Conservation (phyloP, 805 yeast genomes). For the Wickerhamomyces chambardii region DNA sequence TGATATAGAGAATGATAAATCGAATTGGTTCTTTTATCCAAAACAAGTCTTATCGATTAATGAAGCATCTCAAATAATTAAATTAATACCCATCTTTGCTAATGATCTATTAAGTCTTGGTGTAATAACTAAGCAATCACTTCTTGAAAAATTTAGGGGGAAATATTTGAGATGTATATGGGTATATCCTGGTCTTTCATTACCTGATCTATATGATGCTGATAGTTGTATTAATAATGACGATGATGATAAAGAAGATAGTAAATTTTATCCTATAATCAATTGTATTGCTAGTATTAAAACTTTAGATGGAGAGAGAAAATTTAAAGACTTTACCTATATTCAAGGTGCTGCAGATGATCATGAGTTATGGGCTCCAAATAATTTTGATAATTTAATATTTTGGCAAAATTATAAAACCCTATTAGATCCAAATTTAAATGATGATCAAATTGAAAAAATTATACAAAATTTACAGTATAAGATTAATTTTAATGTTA, state of each 20-base stretch:
- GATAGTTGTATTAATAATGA: slow-evolving; percentile 12
- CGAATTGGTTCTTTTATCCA: slow-evolving; percentile 38
- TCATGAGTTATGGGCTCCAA: slow-evolving; percentile 76
- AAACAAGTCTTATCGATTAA: slow-evolving; percentile 42
- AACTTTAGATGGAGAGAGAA: slow-evolving; percentile 49
- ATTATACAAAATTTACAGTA: background rate
- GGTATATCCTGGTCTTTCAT: slow-evolving; percentile 47
- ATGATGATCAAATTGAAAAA: slow-evolving; percentile 20
- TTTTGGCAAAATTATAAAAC: slow-evolving; percentile 42
- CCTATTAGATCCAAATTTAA: slow-evolving; percentile 16
- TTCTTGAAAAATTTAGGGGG: slow-evolving; percentile 23
- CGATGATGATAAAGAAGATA: slow-evolving; percentile 2
- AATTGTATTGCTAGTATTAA: slow-evolving; percentile 55
- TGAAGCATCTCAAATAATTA: slow-evolving; percentile 44
- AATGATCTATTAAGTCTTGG: slow-evolving; percentile 30
- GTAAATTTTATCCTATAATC: slow-evolving; percentile 30
- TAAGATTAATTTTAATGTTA: too few species aligned
- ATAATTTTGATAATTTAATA: slow-evolving; percentile 10
- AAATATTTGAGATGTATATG: slow-evolving; percentile 60
- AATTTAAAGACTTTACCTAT: slow-evolving; percentile 36
- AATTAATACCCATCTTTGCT: slow-evolving; percentile 39
- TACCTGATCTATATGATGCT: slow-evolving; percentile 22
- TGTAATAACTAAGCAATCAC: slow-evolving; percentile 24
- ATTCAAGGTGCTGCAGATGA: slow-evolving; percentile 96
- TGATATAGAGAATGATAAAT: background rate